Evolutionary conservation across 768 basidiomycete species (phyloP).

Genomic region (Dacryopinax spathularia): DNA sequence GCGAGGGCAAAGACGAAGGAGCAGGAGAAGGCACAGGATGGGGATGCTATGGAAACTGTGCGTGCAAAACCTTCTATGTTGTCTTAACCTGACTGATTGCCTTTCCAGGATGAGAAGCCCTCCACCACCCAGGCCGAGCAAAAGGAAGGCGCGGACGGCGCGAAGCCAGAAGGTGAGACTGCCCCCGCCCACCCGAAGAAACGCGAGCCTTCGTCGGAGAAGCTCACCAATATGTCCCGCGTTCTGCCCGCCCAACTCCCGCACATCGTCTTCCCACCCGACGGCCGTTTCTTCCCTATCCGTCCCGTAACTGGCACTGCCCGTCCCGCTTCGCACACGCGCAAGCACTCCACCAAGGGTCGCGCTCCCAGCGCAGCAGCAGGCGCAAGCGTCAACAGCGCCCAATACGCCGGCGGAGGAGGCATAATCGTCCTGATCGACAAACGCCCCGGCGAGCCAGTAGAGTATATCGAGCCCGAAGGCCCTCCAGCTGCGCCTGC

Average conservation of each 20-base stretch:
- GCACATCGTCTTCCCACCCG: slow-evolving; percentile 68
- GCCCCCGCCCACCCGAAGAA: slow-evolving; percentile 39
- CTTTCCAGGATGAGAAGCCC: slow-evolving; percentile 38
- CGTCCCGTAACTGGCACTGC: slow-evolving; percentile 40
- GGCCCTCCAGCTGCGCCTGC: slow-evolving; percentile 6
- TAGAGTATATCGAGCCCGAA: slow-evolving; percentile 55
- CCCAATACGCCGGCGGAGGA: slow-evolving; percentile 63
- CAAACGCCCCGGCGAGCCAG: slow-evolving; percentile 50
- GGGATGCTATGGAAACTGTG: slow-evolving; percentile 71
- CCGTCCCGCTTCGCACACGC: slow-evolving; percentile 19
- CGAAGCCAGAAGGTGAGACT: slow-evolving; percentile 53
- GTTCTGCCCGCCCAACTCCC: slow-evolving; percentile 79
- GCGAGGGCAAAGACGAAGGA: slow-evolving; percentile 74
- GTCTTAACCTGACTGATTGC: background rate
- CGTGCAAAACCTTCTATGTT: slow-evolving; percentile 18
- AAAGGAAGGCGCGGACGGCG: slow-evolving; percentile 51
- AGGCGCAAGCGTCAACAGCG: slow-evolving; percentile 14
- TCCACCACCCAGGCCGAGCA: slow-evolving; percentile 38
- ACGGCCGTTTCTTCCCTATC: slow-evolving; percentile 77
- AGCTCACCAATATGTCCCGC: slow-evolving; percentile 73
- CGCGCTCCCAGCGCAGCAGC: background rate
- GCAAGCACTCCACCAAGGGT: background rate
- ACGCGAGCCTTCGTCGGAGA: slow-evolving; percentile 59
- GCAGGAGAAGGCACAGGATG: slow-evolving; percentile 50
- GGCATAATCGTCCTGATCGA: slow-evolving; percentile 80